Base-by-base conservation (phyloP, 768 basidiomycete species). In the Favolaschia claudopus region DNA sequence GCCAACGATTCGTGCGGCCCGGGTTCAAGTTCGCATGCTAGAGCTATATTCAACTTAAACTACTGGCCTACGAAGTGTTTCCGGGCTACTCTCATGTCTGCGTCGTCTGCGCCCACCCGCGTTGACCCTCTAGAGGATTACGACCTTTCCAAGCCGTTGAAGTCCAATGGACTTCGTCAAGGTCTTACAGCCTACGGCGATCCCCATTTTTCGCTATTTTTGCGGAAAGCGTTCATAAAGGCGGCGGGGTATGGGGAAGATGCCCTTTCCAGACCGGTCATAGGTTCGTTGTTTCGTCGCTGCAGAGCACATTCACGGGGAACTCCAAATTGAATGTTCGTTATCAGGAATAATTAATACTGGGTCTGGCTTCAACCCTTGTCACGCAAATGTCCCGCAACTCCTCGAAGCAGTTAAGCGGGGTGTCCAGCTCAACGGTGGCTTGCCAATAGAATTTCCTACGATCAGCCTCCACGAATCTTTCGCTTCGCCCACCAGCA, bases 331-430 rank as follows among this genome's bases (percentile, higher is more conserved):
- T n/a, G n/a, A n/a, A n/a, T n/a, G n/a, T n/a, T n/a, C n/a, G n/a
- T n/a, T n/a, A n/a, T n/a, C n/a, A n/a, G n/a, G n/a, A n/a, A 64
- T 64, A 34, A 60, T 64, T 37, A 64, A 64, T 55, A 60, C 63
- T 1, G 42, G 49, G 19, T 58, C 56, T 29, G 63, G 63, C 8
- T 64, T 56, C 45, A 64, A 64, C 32, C 63, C 63, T 27, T 64
- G 63, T 36, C 63, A 64, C 32, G 63, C 63, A 13, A 64, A 64
- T 24, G 40, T 64, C 14, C 63, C 63, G 4, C 58, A 57, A 47
- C 63, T 64, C 37, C 52, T 64, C 32, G 63, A 64, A 31, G 63
- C 63, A 27, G 63, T 60, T 24, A 64, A 64, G 29, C 63, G 63
- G 6, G 63, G 63, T 8, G 58, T 64, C 4, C 63, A 64, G 42